Evolutionary conservation across 2,329 filamentous ascomycete genomes (phyloP).

Genomic region (Diplodia seriata): DNA sequence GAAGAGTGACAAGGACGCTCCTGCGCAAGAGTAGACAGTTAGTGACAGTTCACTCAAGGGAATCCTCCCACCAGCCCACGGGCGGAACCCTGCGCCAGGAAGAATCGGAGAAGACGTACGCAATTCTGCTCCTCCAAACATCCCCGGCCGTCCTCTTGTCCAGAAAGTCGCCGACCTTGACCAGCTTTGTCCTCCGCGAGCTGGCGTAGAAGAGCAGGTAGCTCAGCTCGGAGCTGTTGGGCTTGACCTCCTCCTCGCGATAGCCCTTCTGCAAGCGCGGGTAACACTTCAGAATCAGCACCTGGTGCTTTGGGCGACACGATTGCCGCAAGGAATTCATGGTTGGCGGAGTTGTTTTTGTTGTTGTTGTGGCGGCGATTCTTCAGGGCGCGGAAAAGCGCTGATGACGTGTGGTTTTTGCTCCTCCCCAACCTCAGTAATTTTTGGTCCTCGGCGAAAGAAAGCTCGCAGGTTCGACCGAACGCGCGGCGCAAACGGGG

Average conservation of each 20-base stretch:
- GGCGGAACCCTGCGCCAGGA: background rate
- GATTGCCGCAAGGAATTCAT: conserved; percentile 67
- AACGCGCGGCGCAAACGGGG: background rate
- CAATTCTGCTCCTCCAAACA: conserved; percentile 86
- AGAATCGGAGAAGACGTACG: conserved; percentile 62
- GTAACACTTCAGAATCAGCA: conserved; percentile 95
- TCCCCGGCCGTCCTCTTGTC: conserved; percentile 93
- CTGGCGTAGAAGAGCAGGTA: conserved; percentile 97
- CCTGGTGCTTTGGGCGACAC: conserved; percentile 92
- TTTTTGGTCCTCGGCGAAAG: background rate
- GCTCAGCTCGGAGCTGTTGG: conserved; percentile 94
- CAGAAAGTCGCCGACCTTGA: conserved; percentile 93
- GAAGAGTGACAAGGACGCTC: conserved; percentile 92
- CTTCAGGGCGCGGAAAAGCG: background rate
- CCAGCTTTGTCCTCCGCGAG: conserved; percentile 91
- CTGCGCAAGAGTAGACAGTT: conserved; percentile 53
- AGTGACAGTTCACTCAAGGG: conserved; percentile 5
- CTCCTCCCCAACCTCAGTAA: background rate
- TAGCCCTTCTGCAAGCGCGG: conserved; percentile 85
- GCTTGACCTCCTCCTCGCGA: conserved; percentile 83
- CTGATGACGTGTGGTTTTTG: conserved; percentile 1
- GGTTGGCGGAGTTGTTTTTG: background rate
- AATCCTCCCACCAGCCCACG: background rate
- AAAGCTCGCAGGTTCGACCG: background rate
- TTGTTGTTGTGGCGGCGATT: background rate